A percentile compares a stretch with the other conserved stretches of the same genome.
Conservation (phyloP, 1,139 yeast species). For the Candida sp. region DNA sequence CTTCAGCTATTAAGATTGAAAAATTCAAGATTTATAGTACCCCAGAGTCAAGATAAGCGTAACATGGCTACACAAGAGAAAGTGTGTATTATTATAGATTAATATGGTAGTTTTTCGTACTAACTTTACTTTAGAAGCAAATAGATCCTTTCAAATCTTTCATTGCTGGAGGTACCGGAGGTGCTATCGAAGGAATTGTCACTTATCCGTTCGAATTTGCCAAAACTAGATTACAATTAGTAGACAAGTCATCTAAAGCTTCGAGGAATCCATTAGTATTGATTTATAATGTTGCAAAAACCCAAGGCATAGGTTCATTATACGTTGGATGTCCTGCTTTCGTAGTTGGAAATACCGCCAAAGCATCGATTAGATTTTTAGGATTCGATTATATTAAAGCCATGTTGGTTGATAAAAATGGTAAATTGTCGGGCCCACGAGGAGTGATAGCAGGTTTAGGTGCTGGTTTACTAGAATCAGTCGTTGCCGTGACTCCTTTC, state of each 20-base stretch:
- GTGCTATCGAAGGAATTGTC: constrained; percentile 86
- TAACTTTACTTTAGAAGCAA: constrained; percentile 8
- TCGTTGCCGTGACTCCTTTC: constrained; percentile 93
- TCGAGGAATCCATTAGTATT: constrained; percentile 83
- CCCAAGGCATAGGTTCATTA: constrained; percentile 76
- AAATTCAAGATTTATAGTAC: background rate
- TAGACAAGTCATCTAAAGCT: constrained; percentile 62
- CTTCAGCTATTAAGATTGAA: background rate
- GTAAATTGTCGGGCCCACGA: constrained; percentile 82
- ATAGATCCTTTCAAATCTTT: constrained; percentile 72
- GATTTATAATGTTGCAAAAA: constrained; percentile 67
- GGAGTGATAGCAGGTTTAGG: constrained; percentile 96
- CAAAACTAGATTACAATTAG: constrained; percentile 85
- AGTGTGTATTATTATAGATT: background rate
- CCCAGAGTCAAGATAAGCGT: background rate
- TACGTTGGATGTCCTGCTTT: constrained; percentile 99
- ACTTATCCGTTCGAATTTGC: constrained; percentile 98
- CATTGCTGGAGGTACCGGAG: constrained; percentile 93
- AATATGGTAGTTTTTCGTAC: background rate
- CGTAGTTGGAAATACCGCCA: constrained; percentile 92
- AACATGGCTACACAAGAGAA: background rate
- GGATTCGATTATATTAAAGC: constrained; percentile 89
- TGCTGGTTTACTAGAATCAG: constrained; percentile 90
- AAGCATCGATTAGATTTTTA: constrained; percentile 89
- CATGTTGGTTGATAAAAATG: constrained; percentile 74